phyloP scores from a whole-genome alignment of 108 stramenopile genomes.

The Craspedostauros australis region DNA sequence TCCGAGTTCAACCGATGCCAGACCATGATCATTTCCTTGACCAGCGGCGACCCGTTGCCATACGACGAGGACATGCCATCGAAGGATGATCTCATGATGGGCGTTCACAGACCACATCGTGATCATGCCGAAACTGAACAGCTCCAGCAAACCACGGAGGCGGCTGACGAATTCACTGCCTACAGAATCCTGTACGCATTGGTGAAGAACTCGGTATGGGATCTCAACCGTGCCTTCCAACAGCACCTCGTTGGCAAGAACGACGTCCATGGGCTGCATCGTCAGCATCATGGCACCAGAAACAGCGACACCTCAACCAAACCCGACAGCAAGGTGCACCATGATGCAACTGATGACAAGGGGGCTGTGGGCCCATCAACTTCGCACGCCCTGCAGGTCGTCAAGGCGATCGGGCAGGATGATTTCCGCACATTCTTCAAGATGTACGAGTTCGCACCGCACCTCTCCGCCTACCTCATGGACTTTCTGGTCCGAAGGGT shows the following conservation, averaged over 20 bases:
- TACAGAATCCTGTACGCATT: conserved; percentile 70
- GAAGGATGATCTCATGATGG: no score
- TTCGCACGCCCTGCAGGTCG: conserved; percentile 37
- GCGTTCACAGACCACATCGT: not conserved
- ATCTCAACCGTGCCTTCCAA: conserved; percentile 12
- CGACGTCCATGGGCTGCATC: not conserved
- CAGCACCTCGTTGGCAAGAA: not conserved
- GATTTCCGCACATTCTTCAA: conserved; percentile 47
- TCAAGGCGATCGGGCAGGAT: conserved; percentile 24
- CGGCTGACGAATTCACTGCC: conserved; percentile 62
- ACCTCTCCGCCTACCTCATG: conserved; percentile 53
- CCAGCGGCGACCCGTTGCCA: no score
- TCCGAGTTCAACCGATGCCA: conserved; percentile 87
- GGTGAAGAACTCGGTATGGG: conserved; percentile 45
- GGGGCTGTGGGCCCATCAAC: conserved; percentile 10
- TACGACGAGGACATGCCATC: no score
- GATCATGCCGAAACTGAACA: conserved; percentile 1
- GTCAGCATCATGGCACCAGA: no score
- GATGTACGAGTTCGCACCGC: conserved; percentile 44
- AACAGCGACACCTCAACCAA: not conserved
- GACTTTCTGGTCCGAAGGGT: conserved; percentile 54
- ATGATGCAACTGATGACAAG: not conserved
- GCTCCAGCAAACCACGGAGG: conserved; percentile 22
- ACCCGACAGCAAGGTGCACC: not conserved
- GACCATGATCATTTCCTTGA: conserved; percentile 54